Evolutionary conservation across 768 basidiomycete species (phyloP), one percentile per base, ranked within the genome.

Genomic region (Rhizopogon salebrosus): DNA sequence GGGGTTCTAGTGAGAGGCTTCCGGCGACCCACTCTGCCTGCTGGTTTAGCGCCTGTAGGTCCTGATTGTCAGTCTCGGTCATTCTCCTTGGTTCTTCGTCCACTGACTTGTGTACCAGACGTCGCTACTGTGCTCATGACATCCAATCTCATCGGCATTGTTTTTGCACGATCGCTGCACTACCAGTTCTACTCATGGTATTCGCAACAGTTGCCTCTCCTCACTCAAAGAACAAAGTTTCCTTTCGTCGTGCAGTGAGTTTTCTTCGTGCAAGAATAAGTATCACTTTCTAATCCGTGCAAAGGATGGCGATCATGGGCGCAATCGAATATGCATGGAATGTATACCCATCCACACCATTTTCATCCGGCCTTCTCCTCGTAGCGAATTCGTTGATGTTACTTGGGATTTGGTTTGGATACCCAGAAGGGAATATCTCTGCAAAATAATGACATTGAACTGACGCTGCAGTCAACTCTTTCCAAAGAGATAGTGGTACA

Each of bases 141-240:
- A 1, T 89, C 89, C 14, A 98, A 98, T 63, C 66, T 98, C 36
- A 85, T 97, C 49, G 97, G 97, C 16, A 87, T 98, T 34, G 57
- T 90, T 6, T 97, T 91, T 65, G 92, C 97, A 20, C 83, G 97
- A 18, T 98, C 95, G 9, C 72, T 99, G 40, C 97, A 99, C 65
- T 98, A 98, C 65, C 97, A 99, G 60, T 99, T 99, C 70, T 97
- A 97, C 67, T 85, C 90, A 5, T 99, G 97, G 97, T 98, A 98
- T 65, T 91, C 87, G 9, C 87, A 90, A 52, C 92, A 95, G 61
- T 67, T 95, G 31, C 92, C 95, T 1, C 85, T 95, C 63, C 68
- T 98, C 26, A 73, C 82, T 3, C 94, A 84, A 79, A 83, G 83
- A 64, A 86, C 88, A 4, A 75, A 70, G 49, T 89, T 81, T 65